Percentiles rank a stretch among this genome's conserved stretches.
Evolutionary conservation across 768 basidiomycete species (phyloP).

Genomic region (Termitomyces sp.): DNA sequence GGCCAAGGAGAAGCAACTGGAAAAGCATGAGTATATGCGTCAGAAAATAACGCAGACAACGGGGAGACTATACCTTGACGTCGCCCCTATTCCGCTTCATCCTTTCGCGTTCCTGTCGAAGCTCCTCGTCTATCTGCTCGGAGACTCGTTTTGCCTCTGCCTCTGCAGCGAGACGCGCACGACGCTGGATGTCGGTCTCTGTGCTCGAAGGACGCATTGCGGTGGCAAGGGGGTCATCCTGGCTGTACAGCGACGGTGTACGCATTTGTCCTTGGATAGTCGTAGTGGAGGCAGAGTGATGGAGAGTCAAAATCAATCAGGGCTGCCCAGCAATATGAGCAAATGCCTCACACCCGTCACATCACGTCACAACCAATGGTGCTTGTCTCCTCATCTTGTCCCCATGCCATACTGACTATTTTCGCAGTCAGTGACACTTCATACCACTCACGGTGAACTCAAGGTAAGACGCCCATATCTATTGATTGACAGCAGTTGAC

Average conservation of each 20-base stretch:
- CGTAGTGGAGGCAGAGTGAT: constrained; percentile 21
- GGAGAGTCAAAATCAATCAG: constrained; percentile 17
- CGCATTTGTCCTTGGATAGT: constrained; percentile 42
- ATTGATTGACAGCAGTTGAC: not conserved
- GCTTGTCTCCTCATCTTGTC: constrained; percentile 13
- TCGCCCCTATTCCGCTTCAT: constrained; percentile 65
- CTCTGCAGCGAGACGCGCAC: constrained; percentile 57
- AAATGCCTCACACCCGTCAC: constrained; percentile 13
- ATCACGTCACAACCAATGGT: constrained; percentile 22
- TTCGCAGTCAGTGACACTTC: constrained; percentile 84
- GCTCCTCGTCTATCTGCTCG: constrained; percentile 79
- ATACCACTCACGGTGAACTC: constrained; percentile 92
- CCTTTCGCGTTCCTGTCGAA: constrained; percentile 65
- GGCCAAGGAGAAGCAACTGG: constrained; percentile 71
- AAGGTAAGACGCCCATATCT: constrained; percentile 52
- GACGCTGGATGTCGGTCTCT: constrained; percentile 67
- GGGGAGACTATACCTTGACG: constrained; percentile 52
- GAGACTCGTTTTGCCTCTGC: constrained; percentile 73
- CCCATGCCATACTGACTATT: constrained; percentile 10
- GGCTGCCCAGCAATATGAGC: constrained; percentile 9
- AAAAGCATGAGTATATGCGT: constrained; percentile 33
- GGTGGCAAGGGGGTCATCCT: constrained; percentile 72
- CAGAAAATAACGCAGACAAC: not conserved
- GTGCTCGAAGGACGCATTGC: constrained; percentile 61
- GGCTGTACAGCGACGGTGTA: constrained; percentile 69